Percentiles rank a stretch among this genome's conserved stretches.
phyloP scores from a whole-genome alignment of 805 yeast genomes.

The Geotrichum ghanense region DNA sequence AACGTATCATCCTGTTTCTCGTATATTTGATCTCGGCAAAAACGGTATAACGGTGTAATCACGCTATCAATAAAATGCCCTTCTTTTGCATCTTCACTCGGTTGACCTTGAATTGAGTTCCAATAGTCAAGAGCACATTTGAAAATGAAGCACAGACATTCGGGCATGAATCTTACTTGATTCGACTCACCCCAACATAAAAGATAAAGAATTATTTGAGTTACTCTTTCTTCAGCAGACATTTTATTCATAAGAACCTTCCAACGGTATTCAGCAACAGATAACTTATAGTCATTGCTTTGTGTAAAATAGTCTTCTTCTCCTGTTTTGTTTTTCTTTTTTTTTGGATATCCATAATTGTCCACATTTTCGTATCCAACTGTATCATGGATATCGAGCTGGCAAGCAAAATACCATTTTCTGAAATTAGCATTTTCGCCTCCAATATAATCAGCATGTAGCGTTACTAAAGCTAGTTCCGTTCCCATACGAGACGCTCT shows the following conservation, averaged over 20 bases:
- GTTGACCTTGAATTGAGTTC: slow-evolving; percentile 32
- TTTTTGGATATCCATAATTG: slow-evolving; percentile 12
- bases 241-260: slow-evolving; percentile 36
- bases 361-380: slow-evolving; percentile 14
- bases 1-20: slow-evolving; percentile 33
- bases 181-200: slow-evolving; percentile 88
- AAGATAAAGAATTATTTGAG: slow-evolving; percentile 59
- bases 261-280: slow-evolving; percentile 41
- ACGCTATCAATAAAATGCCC: slow-evolving; percentile 44
- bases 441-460: slow-evolving; percentile 69
- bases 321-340: slow-evolving; percentile 3
- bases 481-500: slow-evolving; percentile 58
- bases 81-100: slow-evolving; percentile 22
- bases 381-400: slow-evolving; percentile 46
- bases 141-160: slow-evolving; percentile 73
- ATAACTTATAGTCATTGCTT: slow-evolving; percentile 36
- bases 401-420: slow-evolving; percentile 71
- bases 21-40: slow-evolving; percentile 44
- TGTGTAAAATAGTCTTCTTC: slow-evolving; percentile 7
- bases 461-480: slow-evolving; percentile 39
- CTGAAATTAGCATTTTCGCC: slow-evolving; percentile 57
- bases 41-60: slow-evolving; percentile 65
- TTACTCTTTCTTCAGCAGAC: slow-evolving; percentile 41
- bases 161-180: slow-evolving; percentile 79
- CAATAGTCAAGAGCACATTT: slow-evolving; percentile 68